Base-by-base conservation (phyloP, 2,329 filamentous ascomycete species). In the Xylaria polymorpha region DNA sequence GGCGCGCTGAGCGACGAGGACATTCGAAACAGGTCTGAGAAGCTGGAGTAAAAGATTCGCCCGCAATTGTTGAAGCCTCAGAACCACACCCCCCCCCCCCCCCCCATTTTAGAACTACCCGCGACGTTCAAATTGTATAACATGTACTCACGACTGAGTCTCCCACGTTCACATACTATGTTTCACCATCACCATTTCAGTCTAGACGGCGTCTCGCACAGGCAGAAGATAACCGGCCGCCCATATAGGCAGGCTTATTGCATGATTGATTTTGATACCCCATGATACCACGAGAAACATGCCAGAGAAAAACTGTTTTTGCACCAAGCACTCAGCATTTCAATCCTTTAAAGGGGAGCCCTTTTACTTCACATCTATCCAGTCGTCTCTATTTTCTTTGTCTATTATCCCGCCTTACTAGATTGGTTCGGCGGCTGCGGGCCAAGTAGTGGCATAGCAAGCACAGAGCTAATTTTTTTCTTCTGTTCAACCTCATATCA, bases 1-100 rank as follows among this genome's bases (percentile, higher is more conserved):
- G 90, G 91, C 56, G 92, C 92, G 10, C 79, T 96, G 64, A 87
- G 82, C 64, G 92, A 95, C 72, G 88, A 90, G n/a, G 92, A 94
- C 75, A 94, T 96, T 75, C 82, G 87, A 66, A 82, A 80, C 69
- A 82, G 83, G 64, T 87, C 86, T 0, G 84, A 86, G 63, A 79
- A 76, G 63, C 75, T 89, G 39, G 85, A 88, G 77, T 83, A 72
- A 68, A 51, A 46, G 39, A 8, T 29, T 22, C 43, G 35, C 43
- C 50, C 10, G 51, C 50, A 46, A 20, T 22, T 46, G 44, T 29
- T 53, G 48, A 57, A 51, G 29, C 43, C 29, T n/a, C 12, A 50
- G 43, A 20, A 46, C 39, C 37, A 12, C 9, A 61, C 8, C 9
- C 59, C n/a, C n/a, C n/a, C 29, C 18, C 32, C 29, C 25, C 35